Conservation (phyloP, 2,329 filamentous ascomycete species). For the Neoarthrinium moseri region DNA sequence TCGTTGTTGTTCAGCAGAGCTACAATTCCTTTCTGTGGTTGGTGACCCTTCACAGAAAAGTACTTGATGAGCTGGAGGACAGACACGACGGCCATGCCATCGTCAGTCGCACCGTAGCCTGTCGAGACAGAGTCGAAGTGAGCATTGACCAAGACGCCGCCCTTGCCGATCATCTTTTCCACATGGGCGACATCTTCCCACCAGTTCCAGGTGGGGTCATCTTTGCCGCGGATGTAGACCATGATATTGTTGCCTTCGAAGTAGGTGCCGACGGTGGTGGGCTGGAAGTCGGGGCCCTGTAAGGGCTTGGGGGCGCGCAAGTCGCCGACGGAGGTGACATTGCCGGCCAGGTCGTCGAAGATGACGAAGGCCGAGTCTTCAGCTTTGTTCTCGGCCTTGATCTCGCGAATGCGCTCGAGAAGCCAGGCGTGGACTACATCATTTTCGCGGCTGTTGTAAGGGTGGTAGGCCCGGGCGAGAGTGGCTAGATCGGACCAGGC, state of each 20-base stretch:
- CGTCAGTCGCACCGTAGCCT: constrained; percentile 89
- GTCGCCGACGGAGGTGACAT: constrained; percentile 48
- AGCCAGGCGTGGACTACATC: constrained; percentile 78
- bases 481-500: constrained; percentile 82
- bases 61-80: constrained; percentile 83
- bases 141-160: constrained; percentile 88
- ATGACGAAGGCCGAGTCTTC: constrained; percentile 51
- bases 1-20: constrained; percentile 93
- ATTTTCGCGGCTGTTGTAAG: constrained; percentile 84
- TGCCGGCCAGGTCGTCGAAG: constrained; percentile 75
- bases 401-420: constrained; percentile 66
- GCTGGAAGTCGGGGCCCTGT: neutral
- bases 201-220: constrained; percentile 73
- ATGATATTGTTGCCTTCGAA: constrained; percentile 93
- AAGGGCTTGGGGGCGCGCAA: constrained; percentile 2
- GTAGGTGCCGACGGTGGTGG: constrained; percentile 55
- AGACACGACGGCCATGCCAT: constrained; percentile 86
- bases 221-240: constrained; percentile 81
- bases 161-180: constrained; percentile 54
- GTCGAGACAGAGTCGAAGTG: constrained; percentile 92
- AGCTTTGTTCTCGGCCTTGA: constrained; percentile 60
- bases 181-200: constrained; percentile 53
- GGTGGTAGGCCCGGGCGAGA: constrained; percentile 76
- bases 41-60: constrained; percentile 70
- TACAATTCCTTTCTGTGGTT: constrained; percentile 77